Evolutionary conservation across 73 alveolate genomes (phyloP).

Genomic region (Paramecium biaurelia): DNA sequence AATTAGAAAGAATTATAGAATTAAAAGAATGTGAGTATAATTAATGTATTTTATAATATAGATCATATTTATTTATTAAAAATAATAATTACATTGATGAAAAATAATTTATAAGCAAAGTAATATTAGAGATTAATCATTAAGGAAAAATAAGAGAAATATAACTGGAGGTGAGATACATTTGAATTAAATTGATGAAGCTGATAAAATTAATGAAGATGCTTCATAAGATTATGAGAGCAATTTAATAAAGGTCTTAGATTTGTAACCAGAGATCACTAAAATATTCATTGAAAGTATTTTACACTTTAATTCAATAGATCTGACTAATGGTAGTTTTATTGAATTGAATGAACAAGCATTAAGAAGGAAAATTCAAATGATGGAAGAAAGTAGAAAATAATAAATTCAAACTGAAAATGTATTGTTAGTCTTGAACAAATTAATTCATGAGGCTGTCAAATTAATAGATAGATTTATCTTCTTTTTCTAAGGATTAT

Average conservation of each 20-base stretch:
- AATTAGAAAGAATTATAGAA: background rate
- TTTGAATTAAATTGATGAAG: conserved; percentile 19
- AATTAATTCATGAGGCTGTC: conserved; percentile 2
- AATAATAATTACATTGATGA: background rate
- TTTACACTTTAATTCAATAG: background rate
- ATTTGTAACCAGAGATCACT: background rate
- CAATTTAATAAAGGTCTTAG: background rate
- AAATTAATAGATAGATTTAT: conserved; percentile 43
- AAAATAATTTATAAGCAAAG: background rate
- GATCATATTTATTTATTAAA: background rate
- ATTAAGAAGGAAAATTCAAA: conserved; percentile 23
- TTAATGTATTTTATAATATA: background rate
- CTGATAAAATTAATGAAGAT: conserved; percentile 30
- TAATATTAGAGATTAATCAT: background rate
- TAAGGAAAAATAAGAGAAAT: conserved; percentile 1
- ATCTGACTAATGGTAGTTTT: conserved; percentile 10
- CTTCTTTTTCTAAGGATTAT: conserved; percentile 35
- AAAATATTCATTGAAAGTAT: conserved; percentile 14
- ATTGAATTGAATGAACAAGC: background rate
- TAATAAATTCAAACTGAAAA: background rate
- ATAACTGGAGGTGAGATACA: conserved; percentile 50
- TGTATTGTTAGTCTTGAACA: background rate
- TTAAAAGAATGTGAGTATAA: background rate
- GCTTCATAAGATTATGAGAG: conserved; percentile 17
- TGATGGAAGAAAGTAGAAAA: conserved; percentile 24